A percentile compares a stretch with the other conserved stretches of the same genome.
Evolutionary conservation across 1,139 yeast genomes (phyloP).

Genomic region (Magnusiomyces ingens): DNA sequence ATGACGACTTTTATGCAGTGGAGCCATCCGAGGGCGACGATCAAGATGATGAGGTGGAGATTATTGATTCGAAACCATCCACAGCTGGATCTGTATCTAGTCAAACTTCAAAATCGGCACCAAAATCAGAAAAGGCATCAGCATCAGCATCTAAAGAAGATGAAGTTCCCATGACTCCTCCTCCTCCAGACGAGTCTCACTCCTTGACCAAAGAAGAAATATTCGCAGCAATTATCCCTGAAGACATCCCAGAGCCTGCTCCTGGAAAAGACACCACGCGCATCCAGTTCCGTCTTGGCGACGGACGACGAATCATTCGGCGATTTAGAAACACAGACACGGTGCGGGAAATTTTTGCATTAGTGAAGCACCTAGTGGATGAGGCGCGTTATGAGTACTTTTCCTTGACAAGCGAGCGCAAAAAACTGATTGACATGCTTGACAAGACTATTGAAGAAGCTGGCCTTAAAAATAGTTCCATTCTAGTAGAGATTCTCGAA

Average conservation of each 20-base stretch:
- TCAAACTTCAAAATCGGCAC: background rate
- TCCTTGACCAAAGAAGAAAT: slow-evolving; percentile 28
- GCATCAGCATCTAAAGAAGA: background rate
- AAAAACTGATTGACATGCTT: slow-evolving; percentile 55
- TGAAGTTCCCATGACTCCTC: slow-evolving; percentile 5
- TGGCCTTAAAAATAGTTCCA: slow-evolving; percentile 73
- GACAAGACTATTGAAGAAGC: slow-evolving; percentile 63
- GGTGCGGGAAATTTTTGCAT: slow-evolving; percentile 55
- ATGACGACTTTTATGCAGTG: slow-evolving; percentile 17
- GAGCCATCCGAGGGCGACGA: background rate
- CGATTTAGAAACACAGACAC: slow-evolving; percentile 54
- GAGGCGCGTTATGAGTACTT: slow-evolving; percentile 46
- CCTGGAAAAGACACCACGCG: slow-evolving; percentile 57
- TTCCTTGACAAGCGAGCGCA: slow-evolving; percentile 53
- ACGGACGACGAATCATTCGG: slow-evolving; percentile 76
- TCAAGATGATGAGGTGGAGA: background rate
- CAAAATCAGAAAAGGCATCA: slow-evolving; percentile 1
- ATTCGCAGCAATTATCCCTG: slow-evolving; percentile 44
- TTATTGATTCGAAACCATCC: background rate
- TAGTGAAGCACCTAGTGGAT: slow-evolving; percentile 47
- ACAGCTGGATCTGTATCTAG: background rate
- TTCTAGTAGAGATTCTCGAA: slow-evolving; percentile 54
- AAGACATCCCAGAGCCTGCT: slow-evolving; percentile 55
- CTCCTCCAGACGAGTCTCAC: slow-evolving; percentile 11
- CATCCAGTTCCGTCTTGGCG: slow-evolving; percentile 80